Percentiles rank a stretch among this genome's conserved stretches.
These are phyloP conservation scores for Salix viminalis DNA, from an alignment of 345 rosid species.

Conservation along the genomic window DNA sequence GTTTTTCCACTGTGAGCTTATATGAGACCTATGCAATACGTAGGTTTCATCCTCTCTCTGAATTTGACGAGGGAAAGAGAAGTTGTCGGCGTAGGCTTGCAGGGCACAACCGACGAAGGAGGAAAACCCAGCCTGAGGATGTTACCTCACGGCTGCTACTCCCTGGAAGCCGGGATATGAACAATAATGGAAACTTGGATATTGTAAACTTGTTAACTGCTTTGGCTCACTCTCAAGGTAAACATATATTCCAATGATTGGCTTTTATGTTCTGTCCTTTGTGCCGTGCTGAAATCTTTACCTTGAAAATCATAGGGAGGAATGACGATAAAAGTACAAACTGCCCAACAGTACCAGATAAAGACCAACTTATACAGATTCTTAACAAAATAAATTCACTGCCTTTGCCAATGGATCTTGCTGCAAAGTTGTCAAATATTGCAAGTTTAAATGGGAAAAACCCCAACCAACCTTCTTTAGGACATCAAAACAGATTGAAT, in stretches of 20 bases:
- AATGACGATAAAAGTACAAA: slow-evolving; percentile 37
- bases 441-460: slow-evolving; percentile 45
- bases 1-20: not conserved
- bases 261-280: not conserved
- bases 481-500: slow-evolving; percentile 40
- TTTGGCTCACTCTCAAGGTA: slow-evolving; percentile 68
- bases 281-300: slow-evolving; percentile 11
- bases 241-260: not conserved
- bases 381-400: slow-evolving; percentile 78
- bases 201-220: slow-evolving; percentile 64
- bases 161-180: slow-evolving; percentile 41
- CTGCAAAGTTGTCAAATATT: slow-evolving; percentile 51
- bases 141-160: slow-evolving; percentile 47
- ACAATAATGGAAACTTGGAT: slow-evolving; percentile 44
- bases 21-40: slow-evolving; percentile 1
- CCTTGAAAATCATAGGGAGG: slow-evolving; percentile 43
- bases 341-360: slow-evolving; percentile 44
- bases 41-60: slow-evolving; percentile 77
- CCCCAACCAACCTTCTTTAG: slow-evolving; percentile 35
- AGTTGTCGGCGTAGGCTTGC: slow-evolving; percentile 89
- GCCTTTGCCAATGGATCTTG: slow-evolving; percentile 67
- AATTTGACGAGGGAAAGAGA: slow-evolving; percentile 85
- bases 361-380: slow-evolving; percentile 68
- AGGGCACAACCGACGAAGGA: slow-evolving; percentile 71
- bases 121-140: slow-evolving; percentile 80